Conservation (phyloP, 2,329 filamentous ascomycete genomes). For the Monilinia fructicola region DNA sequence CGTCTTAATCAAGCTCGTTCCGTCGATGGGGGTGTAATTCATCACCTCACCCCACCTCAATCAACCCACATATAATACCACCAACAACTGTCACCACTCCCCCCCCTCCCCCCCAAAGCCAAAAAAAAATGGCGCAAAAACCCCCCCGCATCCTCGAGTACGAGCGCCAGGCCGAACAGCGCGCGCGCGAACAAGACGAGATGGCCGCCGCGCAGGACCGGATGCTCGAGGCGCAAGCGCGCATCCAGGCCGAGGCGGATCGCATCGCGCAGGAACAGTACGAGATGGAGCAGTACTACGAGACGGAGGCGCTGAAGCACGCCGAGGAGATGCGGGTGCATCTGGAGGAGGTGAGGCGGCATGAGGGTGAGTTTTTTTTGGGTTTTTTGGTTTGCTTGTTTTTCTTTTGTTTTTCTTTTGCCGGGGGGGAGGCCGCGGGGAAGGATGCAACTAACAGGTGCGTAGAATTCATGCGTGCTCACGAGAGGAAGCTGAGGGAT, state of each 20-base stretch:
- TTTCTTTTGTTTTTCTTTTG: background rate
- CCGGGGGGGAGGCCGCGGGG: background rate
- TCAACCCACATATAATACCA: no score
- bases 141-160: constrained; percentile 39
- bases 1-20: no score
- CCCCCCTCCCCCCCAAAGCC: no score
- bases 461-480: constrained; percentile 29
- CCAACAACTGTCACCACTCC: no score
- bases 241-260: constrained; percentile 35
- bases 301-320: constrained; percentile 39
- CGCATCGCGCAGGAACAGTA: constrained; percentile 40
- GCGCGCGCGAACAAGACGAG: constrained; percentile 34
- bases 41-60: no score
- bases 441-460: background rate
- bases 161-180: constrained; percentile 39
- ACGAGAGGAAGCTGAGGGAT: constrained; percentile 32
- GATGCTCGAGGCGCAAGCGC: constrained; percentile 33
- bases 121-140: constrained; percentile 8
- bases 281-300: constrained; percentile 40
- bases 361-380: constrained; percentile 30
- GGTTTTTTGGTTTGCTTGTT: background rate
- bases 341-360: constrained; percentile 37
- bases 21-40: no score
- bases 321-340: constrained; percentile 38
- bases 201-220: constrained; percentile 31